Base-by-base conservation (phyloP, 2,329 filamentous ascomycete species). In the Colletotrichum destructivum region DNA sequence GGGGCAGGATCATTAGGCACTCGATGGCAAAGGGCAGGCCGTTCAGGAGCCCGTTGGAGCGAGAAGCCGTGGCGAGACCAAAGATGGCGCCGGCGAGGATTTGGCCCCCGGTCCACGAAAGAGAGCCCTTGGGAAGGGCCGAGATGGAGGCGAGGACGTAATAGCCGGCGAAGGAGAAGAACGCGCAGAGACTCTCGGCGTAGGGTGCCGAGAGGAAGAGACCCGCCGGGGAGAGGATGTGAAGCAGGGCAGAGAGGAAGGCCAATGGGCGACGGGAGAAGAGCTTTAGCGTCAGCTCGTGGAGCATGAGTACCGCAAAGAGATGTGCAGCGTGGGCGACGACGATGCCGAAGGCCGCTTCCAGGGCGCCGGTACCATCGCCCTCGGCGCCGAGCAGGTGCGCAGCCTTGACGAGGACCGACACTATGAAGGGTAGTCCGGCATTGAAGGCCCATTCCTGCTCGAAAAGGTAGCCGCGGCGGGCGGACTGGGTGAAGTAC, bases 141-240 rank as follows among this genome's bases (percentile, higher is more conserved):
- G 85, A 77, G 77, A 84, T 84, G 55, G 86, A 85, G 1, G 89
- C 88, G 79, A 96, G 96, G 59, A 92, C 80, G 40, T 93, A 86
- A 77, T 91, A 91, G 1, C 94, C 96, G 0, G 87, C 75, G 76
- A 98, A 94, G 51, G 93, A 93, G 44, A 98, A 84, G 26, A 93
- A 85, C 0, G 96, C 91, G 81, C 95, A 98, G 0, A 92, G 81
- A 74, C 93, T 90, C 83, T 99, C 96, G 12, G 90, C 88, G 80
- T 96, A 97, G 0, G 96, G 94, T 0, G 95, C 92, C 0, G 93
- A 95, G 21, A 99, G 88, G 79, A 99, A 98, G 2, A 98, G 82
- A 0, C 96, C 96, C 0, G 93, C 96, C 0, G 96, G 96, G 0
- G 94, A 96, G 60, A 98, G 78, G 66, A 97, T 88, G 80, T 98